A percentile compares a stretch with the other conserved stretches of the same genome.
Conservation (phyloP, 371 early-diverging fungal genomes). For the Zopfochytrium polystomum region DNA sequence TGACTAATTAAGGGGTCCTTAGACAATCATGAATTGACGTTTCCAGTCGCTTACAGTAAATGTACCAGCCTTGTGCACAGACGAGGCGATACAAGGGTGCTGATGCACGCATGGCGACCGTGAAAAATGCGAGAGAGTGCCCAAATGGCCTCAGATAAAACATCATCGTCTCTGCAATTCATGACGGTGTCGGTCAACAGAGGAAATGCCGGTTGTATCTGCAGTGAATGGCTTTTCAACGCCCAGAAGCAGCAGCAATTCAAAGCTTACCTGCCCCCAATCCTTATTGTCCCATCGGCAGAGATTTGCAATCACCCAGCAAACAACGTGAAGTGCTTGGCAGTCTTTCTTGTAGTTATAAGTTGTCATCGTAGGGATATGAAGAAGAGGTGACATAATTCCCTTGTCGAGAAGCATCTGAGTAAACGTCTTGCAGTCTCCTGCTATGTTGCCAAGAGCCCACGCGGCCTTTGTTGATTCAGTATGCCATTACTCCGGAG, state of each 20-base stretch:
- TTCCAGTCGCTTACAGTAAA: constrained; percentile 11
- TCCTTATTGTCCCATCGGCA: constrained; percentile 28
- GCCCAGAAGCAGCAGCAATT: not conserved
- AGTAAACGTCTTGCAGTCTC: constrained; percentile 50
- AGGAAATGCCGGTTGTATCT: constrained; percentile 27
- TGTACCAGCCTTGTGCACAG: constrained; percentile 20
- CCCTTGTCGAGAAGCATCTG: constrained; percentile 43
- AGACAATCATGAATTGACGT: not conserved
- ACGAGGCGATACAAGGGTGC: constrained; percentile 1
- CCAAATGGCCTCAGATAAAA: constrained; percentile 36
- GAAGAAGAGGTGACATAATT: constrained; percentile 32
- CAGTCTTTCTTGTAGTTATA: constrained; percentile 6
- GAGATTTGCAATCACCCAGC: constrained; percentile 31
- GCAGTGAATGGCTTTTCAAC: not conserved
- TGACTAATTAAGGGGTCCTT: no score
- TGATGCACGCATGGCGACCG: constrained; percentile 14
- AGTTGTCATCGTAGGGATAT: constrained; percentile 9
- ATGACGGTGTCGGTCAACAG: constrained; percentile 18
- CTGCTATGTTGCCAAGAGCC: constrained; percentile 59
- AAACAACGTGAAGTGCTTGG: constrained; percentile 25
- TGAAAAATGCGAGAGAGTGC: constrained; percentile 35
- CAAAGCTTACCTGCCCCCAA: constrained; percentile 21
- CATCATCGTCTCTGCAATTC: constrained; percentile 20
- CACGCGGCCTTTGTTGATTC: constrained; percentile 42
- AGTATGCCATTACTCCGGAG: not conserved